phyloP scores from a whole-genome alignment of 257 asterid genomes.

The Scutellaria baicalensis region DNA sequence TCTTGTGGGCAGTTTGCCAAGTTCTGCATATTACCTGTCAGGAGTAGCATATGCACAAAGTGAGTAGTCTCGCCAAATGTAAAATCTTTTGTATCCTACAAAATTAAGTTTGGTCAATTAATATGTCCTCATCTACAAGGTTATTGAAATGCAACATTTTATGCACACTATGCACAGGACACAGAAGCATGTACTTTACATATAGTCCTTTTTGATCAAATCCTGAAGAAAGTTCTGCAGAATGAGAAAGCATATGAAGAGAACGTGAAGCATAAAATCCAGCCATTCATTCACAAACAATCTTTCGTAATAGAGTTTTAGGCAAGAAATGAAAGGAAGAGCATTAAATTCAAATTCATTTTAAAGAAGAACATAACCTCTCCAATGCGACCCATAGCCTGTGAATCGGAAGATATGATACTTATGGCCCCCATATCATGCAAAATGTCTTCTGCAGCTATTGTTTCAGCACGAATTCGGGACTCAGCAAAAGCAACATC shows the following conservation, averaged over 20 bases:
- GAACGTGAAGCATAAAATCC: neutral
- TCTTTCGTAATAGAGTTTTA: neutral
- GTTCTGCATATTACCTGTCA: conserved; percentile 88
- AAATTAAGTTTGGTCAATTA: neutral
- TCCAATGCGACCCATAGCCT: conserved; percentile 98
- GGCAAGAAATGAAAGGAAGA: neutral
- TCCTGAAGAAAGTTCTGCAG: neutral
- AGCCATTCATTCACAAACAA: neutral
- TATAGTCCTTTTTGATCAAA: neutral
- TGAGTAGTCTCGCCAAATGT: neutral
- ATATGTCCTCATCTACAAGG: neutral
- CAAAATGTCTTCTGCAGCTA: conserved; percentile 97
- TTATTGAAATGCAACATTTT: neutral
- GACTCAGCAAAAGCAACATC: conserved; percentile 99
- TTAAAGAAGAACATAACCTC: conserved; percentile 43
- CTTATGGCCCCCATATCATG: conserved; percentile 99
- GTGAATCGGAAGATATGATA: conserved; percentile 95
- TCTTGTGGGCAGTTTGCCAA: conserved; percentile 98
- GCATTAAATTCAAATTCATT: neutral
- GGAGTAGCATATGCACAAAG: conserved; percentile 10
- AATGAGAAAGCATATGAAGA: neutral
- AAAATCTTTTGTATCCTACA: neutral
- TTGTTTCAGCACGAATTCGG: conserved; percentile 94
- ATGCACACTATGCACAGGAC: neutral
- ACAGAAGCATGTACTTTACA: neutral